These are phyloP conservation scores for Volvox carteri DNA, from an alignment of 163 green algal species.

Conservation along the genomic window DNA sequence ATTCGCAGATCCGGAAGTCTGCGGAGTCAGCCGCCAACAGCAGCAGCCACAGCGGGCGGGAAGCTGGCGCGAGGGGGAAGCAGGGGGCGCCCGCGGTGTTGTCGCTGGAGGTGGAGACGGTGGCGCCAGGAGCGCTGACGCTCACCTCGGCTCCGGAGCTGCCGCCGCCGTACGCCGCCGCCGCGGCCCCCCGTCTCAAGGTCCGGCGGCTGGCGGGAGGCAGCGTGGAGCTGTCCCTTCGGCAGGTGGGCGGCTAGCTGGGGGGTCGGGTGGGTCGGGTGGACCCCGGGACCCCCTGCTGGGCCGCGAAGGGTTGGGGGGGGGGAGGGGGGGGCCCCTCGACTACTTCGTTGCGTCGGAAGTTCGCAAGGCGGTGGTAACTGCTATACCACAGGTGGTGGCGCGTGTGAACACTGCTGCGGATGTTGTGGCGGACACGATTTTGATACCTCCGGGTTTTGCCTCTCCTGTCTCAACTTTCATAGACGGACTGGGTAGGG, in stretches of 20 bases:
- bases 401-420: no score
- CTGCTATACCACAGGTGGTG: no score
- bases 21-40: conserved; percentile 7
- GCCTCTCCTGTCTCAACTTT: no score
- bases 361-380: no score
- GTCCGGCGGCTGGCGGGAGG: conserved; percentile 45
- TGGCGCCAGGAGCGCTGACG: conserved; percentile 21
- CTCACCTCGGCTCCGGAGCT: conserved; percentile 41
- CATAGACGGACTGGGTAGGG: no score
- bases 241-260: neutral
- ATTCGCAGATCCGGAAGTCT: neutral
- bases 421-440: no score
- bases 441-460: no score
- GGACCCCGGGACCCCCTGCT: no score
- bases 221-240: conserved; percentile 57
- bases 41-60: conserved; percentile 18
- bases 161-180: neutral
- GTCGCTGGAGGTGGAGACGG: conserved; percentile 65
- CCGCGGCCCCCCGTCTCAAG: conserved; percentile 48
- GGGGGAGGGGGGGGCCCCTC: no score
- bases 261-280: neutral
- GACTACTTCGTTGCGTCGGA: no score
- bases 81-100: neutral
- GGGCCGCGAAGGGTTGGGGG: no score
- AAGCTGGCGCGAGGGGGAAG: neutral